A percentile compares a stretch with the other conserved stretches of the same genome.
These are phyloP conservation scores for Comarum palustre DNA, from an alignment of 306 rosid genomes.

Conservation along the genomic window DNA sequence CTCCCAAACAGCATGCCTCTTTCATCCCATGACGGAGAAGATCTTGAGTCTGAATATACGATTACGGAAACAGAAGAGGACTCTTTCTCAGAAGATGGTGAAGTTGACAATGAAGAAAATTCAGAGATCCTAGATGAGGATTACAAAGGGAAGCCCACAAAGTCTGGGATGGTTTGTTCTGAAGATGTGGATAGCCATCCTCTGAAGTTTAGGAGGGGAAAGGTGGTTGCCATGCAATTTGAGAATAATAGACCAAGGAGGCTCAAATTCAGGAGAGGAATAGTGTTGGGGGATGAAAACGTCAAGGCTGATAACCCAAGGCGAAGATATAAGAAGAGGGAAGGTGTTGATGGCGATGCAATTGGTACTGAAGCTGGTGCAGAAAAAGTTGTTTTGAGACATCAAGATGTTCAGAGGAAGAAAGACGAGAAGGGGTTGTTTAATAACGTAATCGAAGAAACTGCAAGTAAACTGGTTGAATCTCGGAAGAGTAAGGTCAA, in stretches of 20 bases:
- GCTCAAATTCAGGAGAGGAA: conserved; percentile 68
- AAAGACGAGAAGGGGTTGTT: conserved; percentile 71
- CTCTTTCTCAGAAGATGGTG: conserved; percentile 38
- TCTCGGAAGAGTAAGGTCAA: conserved; percentile 86
- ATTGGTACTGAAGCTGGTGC: conserved; percentile 16
- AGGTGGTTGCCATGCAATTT: conserved; percentile 43
- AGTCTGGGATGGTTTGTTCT: conserved; percentile 29
- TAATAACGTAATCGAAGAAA: conserved; percentile 83
- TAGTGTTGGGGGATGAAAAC: conserved; percentile 36
- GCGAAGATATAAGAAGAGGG: conserved; percentile 49
- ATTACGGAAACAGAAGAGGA: conserved; percentile 49
- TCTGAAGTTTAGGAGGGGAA: conserved; percentile 66
- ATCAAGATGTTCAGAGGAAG: conserved; percentile 65
- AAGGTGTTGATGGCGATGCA: conserved; percentile 29
- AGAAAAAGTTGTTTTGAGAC: conserved; percentile 69
- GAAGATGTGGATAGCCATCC: conserved; percentile 43
- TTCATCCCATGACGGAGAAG: conserved; percentile 27
- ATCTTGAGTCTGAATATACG: conserved; percentile 50
- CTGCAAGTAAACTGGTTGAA: conserved; percentile 81
- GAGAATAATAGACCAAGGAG: conserved; percentile 53
- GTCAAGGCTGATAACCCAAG: conserved; percentile 24
- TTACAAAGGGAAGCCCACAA: conserved; percentile 29
- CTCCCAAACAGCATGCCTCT: conserved; percentile 18
- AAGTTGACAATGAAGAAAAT: conserved; percentile 36
- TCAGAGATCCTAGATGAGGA: conserved; percentile 31